Conservation (phyloP, 2,329 filamentous ascomycete species). For the Harringtonia lauricola region DNA sequence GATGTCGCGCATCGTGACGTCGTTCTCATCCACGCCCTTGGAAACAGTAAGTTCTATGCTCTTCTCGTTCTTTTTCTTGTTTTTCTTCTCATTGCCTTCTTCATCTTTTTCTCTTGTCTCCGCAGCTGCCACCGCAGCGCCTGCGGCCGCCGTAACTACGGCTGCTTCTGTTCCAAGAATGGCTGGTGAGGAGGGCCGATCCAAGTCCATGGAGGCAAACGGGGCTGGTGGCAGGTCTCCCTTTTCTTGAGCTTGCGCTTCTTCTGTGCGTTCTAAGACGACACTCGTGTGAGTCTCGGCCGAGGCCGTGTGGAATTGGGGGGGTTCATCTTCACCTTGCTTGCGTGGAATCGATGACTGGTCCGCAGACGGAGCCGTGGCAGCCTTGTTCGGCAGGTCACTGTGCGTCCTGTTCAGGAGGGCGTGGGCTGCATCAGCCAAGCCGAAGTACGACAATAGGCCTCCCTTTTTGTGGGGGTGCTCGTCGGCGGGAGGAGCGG, state of each 20-base stretch:
- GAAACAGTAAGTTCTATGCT: constrained; percentile 4
- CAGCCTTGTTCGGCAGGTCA: constrained; percentile 3
- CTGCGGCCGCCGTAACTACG: background rate
- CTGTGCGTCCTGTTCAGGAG: constrained; percentile 5
- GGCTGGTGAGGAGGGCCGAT: constrained; percentile 2
- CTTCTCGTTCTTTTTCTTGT: background rate
- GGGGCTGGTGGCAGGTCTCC: background rate
- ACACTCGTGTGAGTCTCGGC: background rate
- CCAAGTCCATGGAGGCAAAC: constrained; percentile 6
- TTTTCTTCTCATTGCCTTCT: background rate
- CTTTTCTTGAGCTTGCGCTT: constrained; percentile 3
- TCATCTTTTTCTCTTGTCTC: background rate
- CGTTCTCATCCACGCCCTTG: constrained; percentile 2
- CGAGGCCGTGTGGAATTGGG: background rate
- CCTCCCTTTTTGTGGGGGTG: no score
- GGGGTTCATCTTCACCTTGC: constrained; percentile 1
- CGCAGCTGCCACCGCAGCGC: background rate
- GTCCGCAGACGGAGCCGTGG: background rate
- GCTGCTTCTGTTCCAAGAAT: constrained; percentile 2
- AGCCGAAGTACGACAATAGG: background rate
- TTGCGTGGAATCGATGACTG: no score
- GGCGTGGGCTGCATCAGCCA: background rate
- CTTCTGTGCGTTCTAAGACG: background rate
- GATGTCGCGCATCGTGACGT: background rate
- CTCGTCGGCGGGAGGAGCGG: no score